Evolutionary conservation across 164 flowering plant genomes (phyloP).

Genomic region (Platanus orientalis): DNA sequence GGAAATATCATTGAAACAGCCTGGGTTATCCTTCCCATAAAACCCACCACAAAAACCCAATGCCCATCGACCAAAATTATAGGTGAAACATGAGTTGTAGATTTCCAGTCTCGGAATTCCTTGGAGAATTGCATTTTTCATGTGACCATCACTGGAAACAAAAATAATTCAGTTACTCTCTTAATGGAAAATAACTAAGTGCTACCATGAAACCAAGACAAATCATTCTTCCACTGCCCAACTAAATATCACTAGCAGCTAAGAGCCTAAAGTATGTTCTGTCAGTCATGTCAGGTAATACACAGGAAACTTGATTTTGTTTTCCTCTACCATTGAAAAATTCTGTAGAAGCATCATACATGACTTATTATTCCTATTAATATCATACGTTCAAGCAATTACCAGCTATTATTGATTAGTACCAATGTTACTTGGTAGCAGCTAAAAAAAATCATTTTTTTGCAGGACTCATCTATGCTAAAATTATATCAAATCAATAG

Average conservation of each 20-base stretch:
- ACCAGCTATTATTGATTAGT: no score
- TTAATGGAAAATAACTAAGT: background rate
- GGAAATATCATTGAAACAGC: constrained; percentile 16
- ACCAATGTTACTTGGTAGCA: no score
- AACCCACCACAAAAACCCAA: constrained; percentile 86
- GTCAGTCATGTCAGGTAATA: background rate
- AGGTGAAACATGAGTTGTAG: constrained; percentile 67
- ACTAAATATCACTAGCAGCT: background rate
- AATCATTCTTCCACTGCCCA: background rate
- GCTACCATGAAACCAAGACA: background rate
- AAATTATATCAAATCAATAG: no score
- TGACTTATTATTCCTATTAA: no score
- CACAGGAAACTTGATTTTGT: background rate
- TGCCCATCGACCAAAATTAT: constrained; percentile 74
- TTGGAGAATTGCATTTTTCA: constrained; percentile 48
- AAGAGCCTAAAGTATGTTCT: background rate
- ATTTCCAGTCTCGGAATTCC: constrained; percentile 67
- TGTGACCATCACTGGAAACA: constrained; percentile 34
- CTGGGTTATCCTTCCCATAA: constrained; percentile 60
- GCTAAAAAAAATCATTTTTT: no score
- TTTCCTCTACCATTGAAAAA: background rate
- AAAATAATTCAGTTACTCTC: constrained; percentile 18
- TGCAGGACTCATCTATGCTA: no score
- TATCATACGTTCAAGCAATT: no score
- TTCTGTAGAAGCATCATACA: no score